phyloP scores from a whole-genome alignment of 176 grass and related monocot species.

The Oryza coarctata region DNA sequence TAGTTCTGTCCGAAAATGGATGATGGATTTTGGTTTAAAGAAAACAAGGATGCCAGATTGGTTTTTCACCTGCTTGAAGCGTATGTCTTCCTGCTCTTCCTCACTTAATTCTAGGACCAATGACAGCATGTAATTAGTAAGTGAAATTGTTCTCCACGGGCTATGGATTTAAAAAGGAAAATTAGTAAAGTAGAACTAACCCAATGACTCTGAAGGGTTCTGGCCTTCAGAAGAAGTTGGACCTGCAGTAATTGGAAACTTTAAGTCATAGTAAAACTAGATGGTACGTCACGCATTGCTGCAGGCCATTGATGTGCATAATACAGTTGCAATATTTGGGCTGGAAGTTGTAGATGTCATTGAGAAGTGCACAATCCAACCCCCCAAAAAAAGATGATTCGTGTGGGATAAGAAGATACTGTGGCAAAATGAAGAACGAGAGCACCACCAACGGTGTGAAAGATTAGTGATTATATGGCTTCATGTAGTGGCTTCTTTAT shows the following conservation, averaged over 20 bases:
- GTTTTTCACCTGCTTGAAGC: slow-evolving; percentile 83
- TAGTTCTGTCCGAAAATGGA: background rate
- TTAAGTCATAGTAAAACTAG: slow-evolving; percentile 20
- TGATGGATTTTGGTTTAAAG: background rate
- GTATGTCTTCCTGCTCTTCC: slow-evolving; percentile 79
- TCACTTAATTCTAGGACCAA: slow-evolving; percentile 73
- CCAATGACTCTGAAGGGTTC: slow-evolving; percentile 56
- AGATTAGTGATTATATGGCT: no score
- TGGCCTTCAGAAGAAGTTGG: slow-evolving; percentile 54
- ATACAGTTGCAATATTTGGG: background rate
- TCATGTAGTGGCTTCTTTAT: no score
- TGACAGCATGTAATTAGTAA: slow-evolving; percentile 24
- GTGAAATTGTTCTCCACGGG: background rate
- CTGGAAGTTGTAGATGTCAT: background rate
- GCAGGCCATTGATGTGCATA: background rate
- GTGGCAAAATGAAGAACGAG: no score
- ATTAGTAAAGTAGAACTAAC: slow-evolving; percentile 48
- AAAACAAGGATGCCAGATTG: background rate
- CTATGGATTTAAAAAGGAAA: background rate
- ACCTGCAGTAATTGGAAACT: slow-evolving; percentile 38
- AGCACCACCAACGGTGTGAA: no score
- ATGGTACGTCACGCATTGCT: background rate
- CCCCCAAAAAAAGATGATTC: no score
- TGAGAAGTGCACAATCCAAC: no score
- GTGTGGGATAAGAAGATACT: no score